Percentiles rank a stretch among this genome's conserved stretches.
These are phyloP conservation scores for Limonium bicolor DNA, from an alignment of 148 eudicot genomes.

Conservation along the genomic window DNA sequence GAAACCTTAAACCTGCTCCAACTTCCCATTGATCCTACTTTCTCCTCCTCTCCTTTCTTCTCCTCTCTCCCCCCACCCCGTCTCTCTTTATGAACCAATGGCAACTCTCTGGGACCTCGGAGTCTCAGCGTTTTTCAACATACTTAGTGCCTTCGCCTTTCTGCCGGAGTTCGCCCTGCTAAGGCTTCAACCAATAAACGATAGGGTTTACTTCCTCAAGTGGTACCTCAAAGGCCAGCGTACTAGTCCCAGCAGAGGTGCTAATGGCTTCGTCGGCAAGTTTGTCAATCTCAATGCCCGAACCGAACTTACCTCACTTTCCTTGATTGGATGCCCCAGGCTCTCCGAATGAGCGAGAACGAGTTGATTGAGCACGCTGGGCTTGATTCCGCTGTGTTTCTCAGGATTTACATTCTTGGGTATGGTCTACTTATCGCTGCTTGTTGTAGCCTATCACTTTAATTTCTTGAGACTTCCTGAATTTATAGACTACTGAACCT, in stretches of 20 bases:
- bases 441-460: no score
- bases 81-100: conserved; percentile 38
- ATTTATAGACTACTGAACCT: not conserved
- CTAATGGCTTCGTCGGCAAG: conserved; percentile 53
- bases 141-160: conserved; percentile 59
- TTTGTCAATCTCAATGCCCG: conserved; percentile 60
- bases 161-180: conserved; percentile 79
- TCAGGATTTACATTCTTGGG: conserved; percentile 86
- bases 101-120: conserved; percentile 80
- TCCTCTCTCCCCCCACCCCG: no score
- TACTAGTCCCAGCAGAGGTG: conserved; percentile 29
- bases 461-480: not conserved
- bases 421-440: conserved; percentile 9
- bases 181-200: conserved; percentile 87
- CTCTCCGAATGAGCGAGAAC: conserved; percentile 58
- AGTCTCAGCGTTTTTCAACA: conserved; percentile 80
- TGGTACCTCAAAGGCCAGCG: conserved; percentile 71
- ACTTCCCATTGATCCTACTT: no score
- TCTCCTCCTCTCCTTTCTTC: not conserved
- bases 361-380: conserved; percentile 81
- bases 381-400: conserved; percentile 89
- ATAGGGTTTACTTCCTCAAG: conserved; percentile 92
- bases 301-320: conserved; percentile 73
- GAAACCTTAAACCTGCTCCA: no score
- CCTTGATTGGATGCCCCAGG: conserved; percentile 97